Evolutionary conservation across 257 asterid genomes (phyloP).

Genomic region (Haberlea rhodopensis): DNA sequence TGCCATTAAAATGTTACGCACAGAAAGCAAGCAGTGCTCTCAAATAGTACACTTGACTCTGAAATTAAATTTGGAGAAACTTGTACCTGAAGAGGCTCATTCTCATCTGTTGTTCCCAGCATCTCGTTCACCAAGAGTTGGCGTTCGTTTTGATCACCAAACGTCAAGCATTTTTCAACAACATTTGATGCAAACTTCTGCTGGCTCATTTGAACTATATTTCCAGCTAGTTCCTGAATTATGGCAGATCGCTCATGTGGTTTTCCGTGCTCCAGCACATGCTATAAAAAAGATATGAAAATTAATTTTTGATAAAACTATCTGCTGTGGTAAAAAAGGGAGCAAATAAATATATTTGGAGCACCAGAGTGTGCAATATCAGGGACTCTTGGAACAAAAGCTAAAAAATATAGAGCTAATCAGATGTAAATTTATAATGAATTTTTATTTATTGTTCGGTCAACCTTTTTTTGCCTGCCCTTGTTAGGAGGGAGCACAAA

Average conservation of each 20-base stretch:
- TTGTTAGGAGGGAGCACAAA: not conserved
- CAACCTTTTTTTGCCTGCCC: not conserved
- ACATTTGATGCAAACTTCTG: slow-evolving; percentile 91
- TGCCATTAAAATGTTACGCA: not conserved
- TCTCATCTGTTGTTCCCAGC: slow-evolving; percentile 72
- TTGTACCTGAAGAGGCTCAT: slow-evolving; percentile 81
- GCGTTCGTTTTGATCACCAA: slow-evolving; percentile 66
- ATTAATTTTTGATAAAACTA: slow-evolving; percentile 10
- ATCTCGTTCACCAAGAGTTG: slow-evolving; percentile 67
- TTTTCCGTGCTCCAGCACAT: slow-evolving; percentile 75
- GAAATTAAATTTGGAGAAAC: not conserved
- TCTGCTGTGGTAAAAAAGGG: too few relatives aligned
- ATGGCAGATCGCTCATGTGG: slow-evolving; percentile 64
- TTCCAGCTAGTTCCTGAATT: slow-evolving; percentile 59
- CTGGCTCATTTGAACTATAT: slow-evolving; percentile 82
- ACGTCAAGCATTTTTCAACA: slow-evolving; percentile 77
- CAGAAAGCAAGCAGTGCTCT: not conserved
- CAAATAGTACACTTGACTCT: not conserved
- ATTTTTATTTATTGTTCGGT: not conserved
- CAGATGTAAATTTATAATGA: slow-evolving; percentile 4
- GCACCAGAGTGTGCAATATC: not conserved
- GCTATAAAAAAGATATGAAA: slow-evolving; percentile 42
- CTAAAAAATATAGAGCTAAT: not conserved
- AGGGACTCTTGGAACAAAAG: not conserved
- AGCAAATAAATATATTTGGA: not conserved